Evolutionary conservation across 352 stramenopile genomes (phyloP), one percentile per base, ranked within the genome.

Genomic region (Globisporangium solare): DNA sequence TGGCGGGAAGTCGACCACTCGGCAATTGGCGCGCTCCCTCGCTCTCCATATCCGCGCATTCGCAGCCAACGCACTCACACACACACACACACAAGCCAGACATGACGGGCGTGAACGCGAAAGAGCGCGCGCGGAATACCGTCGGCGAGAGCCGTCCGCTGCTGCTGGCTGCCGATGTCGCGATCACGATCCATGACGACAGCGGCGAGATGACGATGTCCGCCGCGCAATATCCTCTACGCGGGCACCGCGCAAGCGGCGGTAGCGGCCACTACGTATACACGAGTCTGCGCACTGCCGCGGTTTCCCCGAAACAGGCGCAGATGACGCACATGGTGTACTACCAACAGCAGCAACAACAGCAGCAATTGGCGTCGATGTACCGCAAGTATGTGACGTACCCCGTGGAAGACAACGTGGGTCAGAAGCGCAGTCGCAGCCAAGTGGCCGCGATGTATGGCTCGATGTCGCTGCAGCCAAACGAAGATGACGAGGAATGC

Each of bases 331-430:
- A 35, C 27, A 35, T 35, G 27, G 27, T 22, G 49, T 50, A 50
- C 39, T 50, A 39, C 37, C 14, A 45, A 22, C 55, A 61, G 14
- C 47, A 61, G 14, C 21, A 37, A 10, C 27, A 35, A 8, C 27
- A 35, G 10, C 37, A 49, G 3, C 47, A 56, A 41, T n/a, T 51
- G 32, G 20, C 56, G 20, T 12, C 64, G 27, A 39, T 53, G 41
- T 51, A 47, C 13, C 63, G 64, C 55, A 70, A 82, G 54, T 62
- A 65, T 39, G 60, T 64, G 13, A 56, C 58, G 37, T 77, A 76
- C 43, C 52, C 65, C 24, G 65, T 73, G 10, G 70, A 71, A 56
- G 59, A 70, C 14, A 57, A 73, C 17, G 56, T 50, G 56, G 68
- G 53, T 10, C 43, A 40, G 49, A 69, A 50, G 47, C 47, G 39